Conservation (phyloP, 768 basidiomycete genomes). For the Hypholoma sublateritium region DNA sequence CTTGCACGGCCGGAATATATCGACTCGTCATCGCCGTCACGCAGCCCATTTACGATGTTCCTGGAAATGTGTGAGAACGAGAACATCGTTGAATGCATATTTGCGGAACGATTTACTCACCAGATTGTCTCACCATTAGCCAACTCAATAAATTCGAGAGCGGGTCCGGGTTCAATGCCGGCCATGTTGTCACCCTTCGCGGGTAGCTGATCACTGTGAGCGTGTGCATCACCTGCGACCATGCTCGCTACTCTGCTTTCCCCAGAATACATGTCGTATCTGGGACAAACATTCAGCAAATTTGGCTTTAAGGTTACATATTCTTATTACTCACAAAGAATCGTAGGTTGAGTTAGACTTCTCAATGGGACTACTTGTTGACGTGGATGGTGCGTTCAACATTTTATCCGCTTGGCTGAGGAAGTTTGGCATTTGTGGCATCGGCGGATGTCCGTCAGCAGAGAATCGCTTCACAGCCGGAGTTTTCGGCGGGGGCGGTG, state of each 20-base stretch:
- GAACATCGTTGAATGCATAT: slow-evolving; percentile 13
- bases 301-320: slow-evolving; percentile 18
- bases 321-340: slow-evolving; percentile 59
- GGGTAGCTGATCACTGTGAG: slow-evolving; percentile 29
- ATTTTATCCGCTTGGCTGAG: slow-evolving; percentile 44
- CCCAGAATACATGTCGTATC: slow-evolving; percentile 79
- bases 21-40: slow-evolving; percentile 74
- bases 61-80: slow-evolving; percentile 32
- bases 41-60: slow-evolving; percentile 83
- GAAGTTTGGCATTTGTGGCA: slow-evolving; percentile 61
- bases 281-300: slow-evolving; percentile 28
- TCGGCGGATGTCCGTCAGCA: slow-evolving; percentile 62
- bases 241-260: slow-evolving; percentile 46
- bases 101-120: slow-evolving; percentile 39
- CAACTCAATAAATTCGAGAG: slow-evolving; percentile 77
- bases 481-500: slow-evolving; percentile 77
- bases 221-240: slow-evolving; percentile 29
- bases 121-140: slow-evolving; percentile 90
- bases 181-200: slow-evolving; percentile 10
- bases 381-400: slow-evolving; percentile 35
- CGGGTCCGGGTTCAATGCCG: slow-evolving; percentile 52
- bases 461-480: slow-evolving; percentile 61
- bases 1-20: slow-evolving; percentile 66
- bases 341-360: slow-evolving; percentile 75
- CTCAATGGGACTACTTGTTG: slow-evolving; percentile 46